These are phyloP conservation scores for Naganishia vaughanmartiniae DNA, from an alignment of 768 basidiomycete genomes.

Conservation along the genomic window DNA sequence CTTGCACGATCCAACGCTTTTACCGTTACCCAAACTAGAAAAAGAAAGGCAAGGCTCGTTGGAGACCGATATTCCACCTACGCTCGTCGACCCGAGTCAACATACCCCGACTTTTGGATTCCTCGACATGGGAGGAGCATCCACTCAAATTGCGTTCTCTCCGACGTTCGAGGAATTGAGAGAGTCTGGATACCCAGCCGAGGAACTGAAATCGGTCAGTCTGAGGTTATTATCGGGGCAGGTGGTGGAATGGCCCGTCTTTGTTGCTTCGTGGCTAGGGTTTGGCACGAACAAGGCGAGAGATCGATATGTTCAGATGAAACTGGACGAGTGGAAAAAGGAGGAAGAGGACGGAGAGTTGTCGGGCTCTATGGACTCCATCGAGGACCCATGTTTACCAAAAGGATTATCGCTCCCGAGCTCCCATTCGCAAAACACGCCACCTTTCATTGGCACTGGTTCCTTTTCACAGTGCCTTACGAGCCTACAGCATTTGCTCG, in stretches of 20 bases:
- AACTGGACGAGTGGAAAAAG: constrained; percentile 62
- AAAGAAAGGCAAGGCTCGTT: constrained; percentile 20
- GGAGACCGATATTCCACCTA: constrained; percentile 38
- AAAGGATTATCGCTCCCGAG: constrained; percentile 63
- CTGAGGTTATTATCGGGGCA: constrained; percentile 77
- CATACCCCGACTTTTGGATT: constrained; percentile 89
- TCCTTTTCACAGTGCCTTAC: constrained; percentile 81
- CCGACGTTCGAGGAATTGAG: constrained; percentile 63
- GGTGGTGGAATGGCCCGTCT: constrained; percentile 85
- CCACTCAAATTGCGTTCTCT: constrained; percentile 97
- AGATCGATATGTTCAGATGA: constrained; percentile 78
- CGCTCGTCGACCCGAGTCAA: constrained; percentile 50
- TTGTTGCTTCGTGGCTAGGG: constrained; percentile 97
- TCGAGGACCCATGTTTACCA: constrained; percentile 89
- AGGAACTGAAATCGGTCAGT: constrained; percentile 73
- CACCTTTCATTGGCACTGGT: constrained; percentile 77
- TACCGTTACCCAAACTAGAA: constrained; percentile 40
- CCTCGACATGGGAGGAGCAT: constrained; percentile 98
- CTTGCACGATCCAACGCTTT: constrained; percentile 40
- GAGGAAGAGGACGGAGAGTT: not conserved
- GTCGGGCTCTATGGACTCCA: constrained; percentile 31
- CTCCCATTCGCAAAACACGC: constrained; percentile 57
- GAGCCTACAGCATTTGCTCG: constrained; percentile 71
- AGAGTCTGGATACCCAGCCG: constrained; percentile 54
- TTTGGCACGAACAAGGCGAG: constrained; percentile 97